These are phyloP conservation scores for Aspergillus japonicus DNA, from an alignment of 2,329 filamentous ascomycete genomes.

Conservation along the genomic window DNA sequence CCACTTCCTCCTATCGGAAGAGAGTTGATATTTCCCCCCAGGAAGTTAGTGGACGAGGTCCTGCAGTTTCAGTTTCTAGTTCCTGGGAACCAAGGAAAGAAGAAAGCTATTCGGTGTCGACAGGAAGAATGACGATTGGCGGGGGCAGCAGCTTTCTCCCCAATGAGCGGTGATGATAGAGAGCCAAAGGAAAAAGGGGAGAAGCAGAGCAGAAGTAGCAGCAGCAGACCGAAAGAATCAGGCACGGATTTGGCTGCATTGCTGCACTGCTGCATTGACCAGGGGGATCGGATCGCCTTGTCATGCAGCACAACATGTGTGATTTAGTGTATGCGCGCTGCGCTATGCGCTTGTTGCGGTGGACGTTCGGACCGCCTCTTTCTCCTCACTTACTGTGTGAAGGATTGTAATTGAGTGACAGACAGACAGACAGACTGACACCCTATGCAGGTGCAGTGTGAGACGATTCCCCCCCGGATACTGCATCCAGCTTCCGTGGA, in stretches of 20 bases:
- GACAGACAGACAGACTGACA: neutral
- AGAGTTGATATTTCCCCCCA: conserved; percentile 11
- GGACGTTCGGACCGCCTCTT: neutral
- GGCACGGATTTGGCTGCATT: conserved; percentile 11
- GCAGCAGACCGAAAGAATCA: conserved; percentile 3
- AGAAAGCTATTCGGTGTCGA: conserved; percentile 10
- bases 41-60: conserved; percentile 10
- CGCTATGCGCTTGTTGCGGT: neutral
- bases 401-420: neutral
- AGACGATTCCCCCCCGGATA: too few species aligned
- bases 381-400: neutral
- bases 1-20: conserved; percentile 13
- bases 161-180: conserved; percentile 5
- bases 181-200: neutral
- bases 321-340: too few species aligned
- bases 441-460: neutral
- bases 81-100: neutral
- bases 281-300: conserved; percentile 6
- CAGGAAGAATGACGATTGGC: conserved; percentile 13
- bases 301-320: neutral
- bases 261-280: conserved; percentile 1
- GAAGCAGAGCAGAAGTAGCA: too few species aligned
- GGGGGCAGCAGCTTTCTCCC: neutral
- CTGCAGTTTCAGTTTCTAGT: neutral
- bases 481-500: too few species aligned